Conservation (phyloP, 495 filamentous ascomycete genomes). For the Talaromyces borbonicus region DNA sequence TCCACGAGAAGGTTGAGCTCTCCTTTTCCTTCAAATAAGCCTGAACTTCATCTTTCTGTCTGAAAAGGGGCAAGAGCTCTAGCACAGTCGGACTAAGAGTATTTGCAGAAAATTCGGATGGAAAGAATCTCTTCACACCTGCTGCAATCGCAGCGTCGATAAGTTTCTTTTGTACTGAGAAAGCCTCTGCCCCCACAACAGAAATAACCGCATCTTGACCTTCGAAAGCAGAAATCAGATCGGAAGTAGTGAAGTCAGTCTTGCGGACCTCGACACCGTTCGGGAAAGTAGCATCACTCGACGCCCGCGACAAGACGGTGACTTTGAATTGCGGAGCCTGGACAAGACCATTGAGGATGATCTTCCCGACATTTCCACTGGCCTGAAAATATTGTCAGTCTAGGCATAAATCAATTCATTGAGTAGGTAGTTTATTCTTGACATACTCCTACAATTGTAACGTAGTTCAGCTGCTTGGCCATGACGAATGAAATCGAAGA, state of each 20-base stretch:
- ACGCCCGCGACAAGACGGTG: slow-evolving; percentile 33
- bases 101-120: slow-evolving; percentile 24
- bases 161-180: slow-evolving; percentile 33
- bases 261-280: slow-evolving; percentile 34
- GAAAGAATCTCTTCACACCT: slow-evolving; percentile 48
- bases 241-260: slow-evolving; percentile 52
- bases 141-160: slow-evolving; percentile 51
- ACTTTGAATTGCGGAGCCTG: slow-evolving; percentile 45
- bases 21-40: slow-evolving; percentile 38
- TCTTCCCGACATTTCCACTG: slow-evolving; percentile 27
- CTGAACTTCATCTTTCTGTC: slow-evolving; percentile 31
- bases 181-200: slow-evolving; percentile 21
- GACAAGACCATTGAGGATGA: slow-evolving; percentile 25
- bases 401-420: not conserved
- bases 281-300: slow-evolving; percentile 29
- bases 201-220: slow-evolving; percentile 41
- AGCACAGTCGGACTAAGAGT: slow-evolving; percentile 22
- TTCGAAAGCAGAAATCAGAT: slow-evolving; percentile 29
- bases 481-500: slow-evolving; percentile 5
- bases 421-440: slow-evolving; percentile 8
- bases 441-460: slow-evolving; percentile 20
- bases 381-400: slow-evolving; percentile 15
- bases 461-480: slow-evolving; percentile 15
- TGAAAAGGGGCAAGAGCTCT: slow-evolving; percentile 33
- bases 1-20: slow-evolving; percentile 35